Evolutionary conservation across 768 basidiomycete species (phyloP).

Genomic region (Candolleomyces efflorescens): DNA sequence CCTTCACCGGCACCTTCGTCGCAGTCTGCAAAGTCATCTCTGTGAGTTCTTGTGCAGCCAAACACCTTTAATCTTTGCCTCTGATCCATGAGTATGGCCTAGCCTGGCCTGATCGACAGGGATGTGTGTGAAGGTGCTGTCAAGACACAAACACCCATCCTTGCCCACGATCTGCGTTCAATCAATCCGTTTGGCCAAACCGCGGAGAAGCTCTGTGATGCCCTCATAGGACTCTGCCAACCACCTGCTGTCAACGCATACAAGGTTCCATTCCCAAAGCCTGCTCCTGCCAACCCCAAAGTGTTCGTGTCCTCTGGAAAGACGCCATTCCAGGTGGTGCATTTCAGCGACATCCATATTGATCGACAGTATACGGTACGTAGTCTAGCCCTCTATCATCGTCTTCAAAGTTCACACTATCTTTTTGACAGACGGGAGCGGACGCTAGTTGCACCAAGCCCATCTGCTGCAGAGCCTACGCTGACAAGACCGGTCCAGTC

Average conservation of each 20-base stretch:
- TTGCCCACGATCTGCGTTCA: slow-evolving; percentile 51
- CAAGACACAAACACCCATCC: slow-evolving; percentile 47
- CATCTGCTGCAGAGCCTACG: slow-evolving; percentile 55
- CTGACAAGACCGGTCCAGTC: slow-evolving; percentile 33
- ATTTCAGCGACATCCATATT: slow-evolving; percentile 63
- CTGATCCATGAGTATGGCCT: neutral
- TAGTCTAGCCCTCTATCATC: neutral
- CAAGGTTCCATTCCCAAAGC: slow-evolving; percentile 41
- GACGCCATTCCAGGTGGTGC: slow-evolving; percentile 49
- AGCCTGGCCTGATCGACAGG: slow-evolving; percentile 24
- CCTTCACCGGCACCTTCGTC: slow-evolving; percentile 39
- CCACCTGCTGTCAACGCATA: slow-evolving; percentile 40
- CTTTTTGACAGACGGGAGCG: slow-evolving; percentile 38
- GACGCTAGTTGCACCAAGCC: slow-evolving; percentile 58
- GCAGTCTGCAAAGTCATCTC: slow-evolving; percentile 35
- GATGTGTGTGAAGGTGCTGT: slow-evolving; percentile 58
- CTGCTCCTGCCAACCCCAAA: slow-evolving; percentile 32
- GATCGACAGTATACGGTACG: slow-evolving; percentile 51
- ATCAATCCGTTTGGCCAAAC: slow-evolving; percentile 45
- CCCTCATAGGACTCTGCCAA: slow-evolving; percentile 51
- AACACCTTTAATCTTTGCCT: slow-evolving; percentile 22
- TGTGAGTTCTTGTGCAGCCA: slow-evolving; percentile 11
- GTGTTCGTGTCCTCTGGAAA: slow-evolving; percentile 32
- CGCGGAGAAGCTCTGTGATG: slow-evolving; percentile 51
- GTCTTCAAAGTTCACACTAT: neutral